Evolutionary conservation across 305 asterid genomes (phyloP), one percentile per base, ranked within the genome.

Genomic region (Fraxinus latifolia): DNA sequence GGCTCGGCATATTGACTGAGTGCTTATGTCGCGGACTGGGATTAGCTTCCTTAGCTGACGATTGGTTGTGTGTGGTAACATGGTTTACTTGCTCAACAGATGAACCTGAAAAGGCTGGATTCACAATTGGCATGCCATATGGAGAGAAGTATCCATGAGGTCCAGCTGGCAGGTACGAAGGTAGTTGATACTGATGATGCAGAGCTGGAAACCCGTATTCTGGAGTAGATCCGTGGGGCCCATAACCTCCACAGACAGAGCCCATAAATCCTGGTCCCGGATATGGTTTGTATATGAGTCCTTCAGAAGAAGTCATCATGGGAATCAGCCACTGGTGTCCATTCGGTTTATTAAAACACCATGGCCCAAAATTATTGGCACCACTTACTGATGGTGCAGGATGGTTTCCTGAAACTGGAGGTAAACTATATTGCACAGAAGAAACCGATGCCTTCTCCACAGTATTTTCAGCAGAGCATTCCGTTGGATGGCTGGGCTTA

Each of bases 241-340:
- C 91, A 34, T 77, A 67, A 67, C 73, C 73, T 67, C 36, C 36
- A 25, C 15, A 84, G 79, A 82, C 79, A 3, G 88, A 88, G 77
- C 89, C 82, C 71, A 75, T 68, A 27, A 68, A 86, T 60, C 89
- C 93, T 0, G 92, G 90, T n/a, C 90, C 94, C 0, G 92, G 93
- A 47, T 87, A 92, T 0, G 97, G 99, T 79, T 95, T 95, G 83
- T 95, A 95, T 6, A 95, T 90, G 0, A 95, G 88, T 71, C 98
- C 99, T 86, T 94, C 99, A 0, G 97, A 91, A 44, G 97, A 97
- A 71, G 98, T 89, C 95, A 95, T 92, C 79, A 95, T 90, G 0
- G 99, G 98, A 21, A 95, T 80, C 88, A 95, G 77, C 98, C 98
- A 94, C 34, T 92, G 99, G 32, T 90, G 93, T 15, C 93, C 95